phyloP scores from a whole-genome alignment of 2,329 filamentous ascomycete genomes.

The Colletotrichum cuscutae region DNA sequence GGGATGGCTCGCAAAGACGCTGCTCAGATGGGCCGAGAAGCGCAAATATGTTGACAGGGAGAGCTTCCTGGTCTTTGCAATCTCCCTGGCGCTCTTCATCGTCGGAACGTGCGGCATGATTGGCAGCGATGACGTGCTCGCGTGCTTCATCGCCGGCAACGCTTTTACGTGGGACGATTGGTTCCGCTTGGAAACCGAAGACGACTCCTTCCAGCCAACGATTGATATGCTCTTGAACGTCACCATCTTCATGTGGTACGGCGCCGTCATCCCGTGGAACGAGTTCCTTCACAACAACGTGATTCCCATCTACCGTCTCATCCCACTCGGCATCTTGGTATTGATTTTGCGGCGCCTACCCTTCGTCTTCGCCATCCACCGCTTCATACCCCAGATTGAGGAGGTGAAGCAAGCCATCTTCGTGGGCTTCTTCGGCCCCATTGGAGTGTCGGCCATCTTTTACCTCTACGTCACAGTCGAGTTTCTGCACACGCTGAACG shows the following conservation, averaged over 20 bases:
- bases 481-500: slow-evolving; percentile 71
- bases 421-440: slow-evolving; percentile 92
- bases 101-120: slow-evolving; percentile 88
- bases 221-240: slow-evolving; percentile 96
- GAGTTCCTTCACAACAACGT: slow-evolving; percentile 74
- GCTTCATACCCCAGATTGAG: slow-evolving; percentile 82
- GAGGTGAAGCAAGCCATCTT: slow-evolving; percentile 80
- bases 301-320: slow-evolving; percentile 78
- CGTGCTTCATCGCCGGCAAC: slow-evolving; percentile 93
- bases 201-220: slow-evolving; percentile 93
- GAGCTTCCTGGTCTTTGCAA: slow-evolving; percentile 87
- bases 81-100: slow-evolving; percentile 87
- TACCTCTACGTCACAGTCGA: slow-evolving; percentile 86
- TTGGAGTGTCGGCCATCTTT: slow-evolving; percentile 90
- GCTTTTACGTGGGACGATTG: slow-evolving; percentile 93
- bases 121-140: slow-evolving; percentile 88
- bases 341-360: slow-evolving; percentile 82
- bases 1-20: slow-evolving; percentile 83
- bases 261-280: slow-evolving; percentile 84
- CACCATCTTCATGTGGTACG: slow-evolving; percentile 90
- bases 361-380: slow-evolving; percentile 78
- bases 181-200: slow-evolving; percentile 89
- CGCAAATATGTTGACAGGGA: slow-evolving; percentile 86
- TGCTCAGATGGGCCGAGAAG: slow-evolving; percentile 86
- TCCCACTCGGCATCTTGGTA: slow-evolving; percentile 79